Conservation (phyloP, 176 grass and related monocot genomes). For the Urochloa ruziziensis region DNA sequence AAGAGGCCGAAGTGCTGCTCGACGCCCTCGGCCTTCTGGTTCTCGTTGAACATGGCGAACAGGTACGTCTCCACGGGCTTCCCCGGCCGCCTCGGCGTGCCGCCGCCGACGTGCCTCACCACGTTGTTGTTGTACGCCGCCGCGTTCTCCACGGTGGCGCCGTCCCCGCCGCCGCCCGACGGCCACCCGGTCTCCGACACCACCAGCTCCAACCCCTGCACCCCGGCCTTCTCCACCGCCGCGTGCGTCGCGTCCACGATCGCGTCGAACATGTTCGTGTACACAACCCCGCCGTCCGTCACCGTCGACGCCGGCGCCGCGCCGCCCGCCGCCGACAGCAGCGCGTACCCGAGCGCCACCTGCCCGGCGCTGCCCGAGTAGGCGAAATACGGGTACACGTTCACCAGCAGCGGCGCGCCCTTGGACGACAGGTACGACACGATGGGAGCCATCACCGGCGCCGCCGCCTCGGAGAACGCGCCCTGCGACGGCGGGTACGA, state of each 20-base stretch:
- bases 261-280: conserved; percentile 96
- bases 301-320: conserved; percentile 26
- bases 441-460: conserved; percentile 53
- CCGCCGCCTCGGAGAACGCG: conserved; percentile 48
- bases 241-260: conserved; percentile 82
- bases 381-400: conserved; percentile 83
- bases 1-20: conserved; percentile 90
- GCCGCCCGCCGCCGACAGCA: conserved; percentile 38
- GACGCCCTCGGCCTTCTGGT: conserved; percentile 73
- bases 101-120: conserved; percentile 48
- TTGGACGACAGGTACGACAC: conserved; percentile 46
- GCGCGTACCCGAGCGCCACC: conserved; percentile 73
- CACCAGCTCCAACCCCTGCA: conserved; percentile 51
- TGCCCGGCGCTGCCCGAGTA: conserved; percentile 38
- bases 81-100: conserved; percentile 66
- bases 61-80: conserved; percentile 84
- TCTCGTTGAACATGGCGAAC: conserved; percentile 99
- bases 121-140: conserved; percentile 82
- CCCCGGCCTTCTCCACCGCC: conserved; percentile 77
- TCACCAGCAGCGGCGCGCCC: conserved; percentile 63
- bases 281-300: conserved; percentile 52
- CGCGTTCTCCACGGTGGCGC: conserved; percentile 76
- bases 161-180: conserved; percentile 64
- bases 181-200: conserved; percentile 98
- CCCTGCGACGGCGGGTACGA: conserved; percentile 78